Base-by-base conservation (phyloP, 1,284 basidiomycete species). In the Cystobasidiaceae sp. region DNA sequence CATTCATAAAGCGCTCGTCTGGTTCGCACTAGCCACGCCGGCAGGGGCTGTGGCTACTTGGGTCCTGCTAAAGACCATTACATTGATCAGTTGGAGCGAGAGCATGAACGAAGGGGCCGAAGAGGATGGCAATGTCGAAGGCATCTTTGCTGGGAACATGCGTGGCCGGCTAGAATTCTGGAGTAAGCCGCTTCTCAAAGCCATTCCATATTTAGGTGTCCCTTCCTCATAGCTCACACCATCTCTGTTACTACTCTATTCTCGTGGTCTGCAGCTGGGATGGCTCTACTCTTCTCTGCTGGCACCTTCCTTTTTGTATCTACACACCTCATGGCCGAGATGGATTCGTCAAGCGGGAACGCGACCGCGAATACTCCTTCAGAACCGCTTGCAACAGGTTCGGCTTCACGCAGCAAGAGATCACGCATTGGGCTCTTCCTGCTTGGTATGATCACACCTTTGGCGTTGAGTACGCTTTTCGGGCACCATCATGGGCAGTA, bases 261-360 rank as follows among this genome's bases (percentile, higher is more conserved):
- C 37, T 3, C 32, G 9, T 33, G 1, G 0, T 23, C 19, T 46
- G 13, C 4, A 64, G 61, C 61, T 49, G 65, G 65, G 5, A 58
- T 62, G 58, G 65, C 65, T 9, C 50, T 67, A 25, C 59, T 67
- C 15, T 67, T 61, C 43, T 61, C 58, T 34, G 65, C 52, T 17
- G 65, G 65, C 13, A 67, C 65, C 11, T 67, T 67, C 34, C 65
- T 67, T 28, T 67, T 67, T 37, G 65, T 67, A 4, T 46, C 58
- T 19, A 67, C 65, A 3, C 54, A 66, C 21, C 48, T 66, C 43
- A 59, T 66, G 61, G 51, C 61, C 9, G 52, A 55, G 9, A 56
- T 64, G 43, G 61, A 64, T 21, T 17, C 51, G n/a, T 44, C 60
- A 34, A 28, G n/a, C n/a, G 23, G 15, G 11, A 39, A 32, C 41